Percentiles rank a stretch among this genome's conserved stretches.
Conservation (phyloP, 2,329 filamentous ascomycete genomes). For the Epicoccum nigrum region DNA sequence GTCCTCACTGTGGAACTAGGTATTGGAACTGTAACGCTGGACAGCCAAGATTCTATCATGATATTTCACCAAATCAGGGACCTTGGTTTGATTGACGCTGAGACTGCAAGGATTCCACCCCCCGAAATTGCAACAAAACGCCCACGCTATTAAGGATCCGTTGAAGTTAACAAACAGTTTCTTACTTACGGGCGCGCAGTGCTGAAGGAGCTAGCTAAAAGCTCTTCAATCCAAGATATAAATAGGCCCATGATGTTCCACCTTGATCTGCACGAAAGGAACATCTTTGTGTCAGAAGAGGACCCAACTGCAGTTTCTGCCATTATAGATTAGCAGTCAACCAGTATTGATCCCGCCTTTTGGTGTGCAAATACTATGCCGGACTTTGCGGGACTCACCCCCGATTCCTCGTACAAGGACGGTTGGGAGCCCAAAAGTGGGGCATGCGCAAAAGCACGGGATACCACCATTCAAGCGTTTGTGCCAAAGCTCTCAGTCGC, state of each 20-base stretch:
- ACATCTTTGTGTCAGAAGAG: constrained; percentile 51
- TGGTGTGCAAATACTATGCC: constrained; percentile 48
- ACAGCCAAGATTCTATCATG: constrained; percentile 45
- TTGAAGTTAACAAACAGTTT: background rate
- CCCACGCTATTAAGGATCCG: background rate
- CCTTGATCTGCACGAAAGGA: constrained; percentile 51
- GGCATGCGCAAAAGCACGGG: background rate
- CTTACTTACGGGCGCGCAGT: background rate
- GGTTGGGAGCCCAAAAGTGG: constrained; percentile 8
- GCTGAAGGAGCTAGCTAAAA: background rate
- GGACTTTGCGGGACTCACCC: constrained; percentile 46
- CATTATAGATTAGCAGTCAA: constrained; percentile 54
- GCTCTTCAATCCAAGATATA: constrained; percentile 32
- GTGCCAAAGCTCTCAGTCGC: constrained; percentile 17
- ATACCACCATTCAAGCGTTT: background rate
- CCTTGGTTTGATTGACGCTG: constrained; percentile 30
- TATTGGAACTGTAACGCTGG: constrained; percentile 41
- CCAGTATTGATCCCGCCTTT: constrained; percentile 50
- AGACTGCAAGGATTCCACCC: background rate
- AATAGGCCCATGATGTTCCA: constrained; percentile 47
- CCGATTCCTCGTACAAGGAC: constrained; percentile 24
- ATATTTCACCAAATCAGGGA: constrained; percentile 44
- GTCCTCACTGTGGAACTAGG: constrained; percentile 36
- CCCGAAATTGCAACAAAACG: background rate
- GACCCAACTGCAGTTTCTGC: constrained; percentile 47